These are phyloP conservation scores for Emericellopsis terricola DNA, from an alignment of 495 filamentous ascomycete species.

Conservation along the genomic window DNA sequence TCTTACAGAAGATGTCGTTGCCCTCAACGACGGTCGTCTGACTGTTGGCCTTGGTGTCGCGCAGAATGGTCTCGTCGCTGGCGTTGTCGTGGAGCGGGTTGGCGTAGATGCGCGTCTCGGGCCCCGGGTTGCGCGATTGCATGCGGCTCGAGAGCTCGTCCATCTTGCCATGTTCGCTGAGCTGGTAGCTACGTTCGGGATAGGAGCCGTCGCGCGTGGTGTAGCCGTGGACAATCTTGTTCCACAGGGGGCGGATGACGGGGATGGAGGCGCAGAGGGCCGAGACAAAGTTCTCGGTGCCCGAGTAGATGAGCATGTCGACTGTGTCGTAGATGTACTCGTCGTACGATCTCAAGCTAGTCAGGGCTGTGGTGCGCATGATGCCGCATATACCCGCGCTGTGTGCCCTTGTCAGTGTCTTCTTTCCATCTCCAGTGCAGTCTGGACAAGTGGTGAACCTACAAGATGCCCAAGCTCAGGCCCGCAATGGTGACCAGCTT, in stretches of 20 bases:
- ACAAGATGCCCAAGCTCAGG: constrained; percentile 13
- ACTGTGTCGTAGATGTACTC: not conserved
- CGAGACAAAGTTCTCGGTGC: not conserved
- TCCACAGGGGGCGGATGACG: not conserved
- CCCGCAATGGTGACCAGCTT: constrained; percentile 9
- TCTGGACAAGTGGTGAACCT: not conserved
- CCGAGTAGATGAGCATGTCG: not conserved
- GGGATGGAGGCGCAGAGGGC: not conserved
- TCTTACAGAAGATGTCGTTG: not conserved
- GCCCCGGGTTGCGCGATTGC: not conserved
- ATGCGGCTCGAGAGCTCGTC: too few species aligned
- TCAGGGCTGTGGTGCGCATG: not conserved
- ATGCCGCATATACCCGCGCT: not conserved
- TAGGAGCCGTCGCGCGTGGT: not conserved
- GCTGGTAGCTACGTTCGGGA: not conserved
- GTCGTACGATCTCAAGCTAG: not conserved
- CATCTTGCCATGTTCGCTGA: too few species aligned
- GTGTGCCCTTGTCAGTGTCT: too few species aligned
- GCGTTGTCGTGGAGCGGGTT: not conserved
- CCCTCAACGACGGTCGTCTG: not conserved
- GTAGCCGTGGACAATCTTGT: not conserved
- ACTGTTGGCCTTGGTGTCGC: not conserved
- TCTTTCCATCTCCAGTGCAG: not conserved
- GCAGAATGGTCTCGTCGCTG: not conserved
- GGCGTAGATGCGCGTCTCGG: not conserved